These are phyloP conservation scores for Fusarium sp. DNA, from an alignment of 2,329 filamentous ascomycete species.

Conservation along the genomic window DNA sequence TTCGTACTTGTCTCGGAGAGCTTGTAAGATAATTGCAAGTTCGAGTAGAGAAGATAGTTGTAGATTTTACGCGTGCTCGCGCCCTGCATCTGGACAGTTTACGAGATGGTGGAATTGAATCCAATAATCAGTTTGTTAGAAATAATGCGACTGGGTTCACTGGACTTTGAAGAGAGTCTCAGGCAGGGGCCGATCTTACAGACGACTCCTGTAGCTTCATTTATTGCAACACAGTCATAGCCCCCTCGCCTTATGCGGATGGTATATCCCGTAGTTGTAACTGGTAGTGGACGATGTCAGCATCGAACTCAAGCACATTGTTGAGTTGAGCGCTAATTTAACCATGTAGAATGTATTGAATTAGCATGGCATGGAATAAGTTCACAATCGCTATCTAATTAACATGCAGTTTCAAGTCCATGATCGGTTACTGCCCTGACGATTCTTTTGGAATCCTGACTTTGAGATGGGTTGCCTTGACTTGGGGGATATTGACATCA, in stretches of 20 bases:
- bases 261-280: neutral
- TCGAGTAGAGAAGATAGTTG: rapidly evolving
- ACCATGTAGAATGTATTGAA: rapidly evolving
- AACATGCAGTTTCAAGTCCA: no score
- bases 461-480: rapidly evolving
- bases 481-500: no score
- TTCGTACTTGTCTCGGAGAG: neutral
- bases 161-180: no score
- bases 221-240: no score
- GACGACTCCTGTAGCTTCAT: neutral
- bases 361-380: rapidly evolving
- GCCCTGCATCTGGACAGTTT: neutral
- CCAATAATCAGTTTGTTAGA: neutral
- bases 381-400: rapidly evolving
- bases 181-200: rapidly evolving
- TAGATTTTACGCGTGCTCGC: neutral
- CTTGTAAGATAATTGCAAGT: no score
- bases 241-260: neutral
- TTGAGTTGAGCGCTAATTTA: neutral
- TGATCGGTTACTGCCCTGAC: rapidly evolving
- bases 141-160: neutral
- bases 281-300: neutral
- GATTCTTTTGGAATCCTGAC: rapidly evolving
- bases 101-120: neutral
- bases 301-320: neutral